These are phyloP conservation scores for Aspergillus versicolor DNA, from an alignment of 2,329 filamentous ascomycete species.

Conservation along the genomic window DNA sequence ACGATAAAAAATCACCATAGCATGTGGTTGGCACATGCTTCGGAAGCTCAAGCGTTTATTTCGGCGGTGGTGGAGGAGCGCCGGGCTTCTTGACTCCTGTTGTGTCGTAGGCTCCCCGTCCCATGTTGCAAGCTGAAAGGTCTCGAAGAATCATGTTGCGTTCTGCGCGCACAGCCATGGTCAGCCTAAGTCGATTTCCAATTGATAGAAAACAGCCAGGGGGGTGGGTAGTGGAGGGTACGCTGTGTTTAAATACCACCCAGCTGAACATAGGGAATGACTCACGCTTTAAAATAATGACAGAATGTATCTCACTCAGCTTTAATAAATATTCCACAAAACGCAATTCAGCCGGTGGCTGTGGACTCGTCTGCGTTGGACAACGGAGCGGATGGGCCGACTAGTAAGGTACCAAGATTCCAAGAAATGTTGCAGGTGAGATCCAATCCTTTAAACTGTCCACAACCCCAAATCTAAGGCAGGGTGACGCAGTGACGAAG, in stretches of 20 bases:
- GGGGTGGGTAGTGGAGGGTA: not conserved
- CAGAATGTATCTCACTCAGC: not conserved
- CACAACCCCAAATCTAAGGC: slow-evolving; percentile 22
- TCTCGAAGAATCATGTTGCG: slow-evolving; percentile 43
- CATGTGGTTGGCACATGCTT: slow-evolving; percentile 22
- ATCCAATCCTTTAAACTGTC: slow-evolving; percentile 38
- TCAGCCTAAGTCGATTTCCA: slow-evolving; percentile 19
- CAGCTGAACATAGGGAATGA: not conserved
- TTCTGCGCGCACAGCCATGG: slow-evolving; percentile 32
- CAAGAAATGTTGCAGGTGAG: slow-evolving; percentile 33
- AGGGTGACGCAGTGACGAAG: slow-evolving; percentile 22
- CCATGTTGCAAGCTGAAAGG: slow-evolving; percentile 48
- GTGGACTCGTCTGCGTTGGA: slow-evolving; percentile 17
- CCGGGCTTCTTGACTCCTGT: slow-evolving; percentile 52
- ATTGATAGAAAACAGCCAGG: not conserved
- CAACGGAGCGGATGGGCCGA: slow-evolving; percentile 17
- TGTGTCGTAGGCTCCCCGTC: slow-evolving; percentile 53
- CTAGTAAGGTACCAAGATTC: slow-evolving; percentile 22
- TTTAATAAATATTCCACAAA: slow-evolving; percentile 11
- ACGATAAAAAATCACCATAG: slow-evolving; percentile 5
- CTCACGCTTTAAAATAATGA: slow-evolving; percentile 13
- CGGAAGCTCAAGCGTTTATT: slow-evolving; percentile 15
- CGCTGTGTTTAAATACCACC: not conserved
- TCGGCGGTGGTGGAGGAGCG: slow-evolving; percentile 45
- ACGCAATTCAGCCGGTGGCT: slow-evolving; percentile 10